Conservation (phyloP, 2,329 filamentous ascomycete species). For the Fusarium mexicanum region DNA sequence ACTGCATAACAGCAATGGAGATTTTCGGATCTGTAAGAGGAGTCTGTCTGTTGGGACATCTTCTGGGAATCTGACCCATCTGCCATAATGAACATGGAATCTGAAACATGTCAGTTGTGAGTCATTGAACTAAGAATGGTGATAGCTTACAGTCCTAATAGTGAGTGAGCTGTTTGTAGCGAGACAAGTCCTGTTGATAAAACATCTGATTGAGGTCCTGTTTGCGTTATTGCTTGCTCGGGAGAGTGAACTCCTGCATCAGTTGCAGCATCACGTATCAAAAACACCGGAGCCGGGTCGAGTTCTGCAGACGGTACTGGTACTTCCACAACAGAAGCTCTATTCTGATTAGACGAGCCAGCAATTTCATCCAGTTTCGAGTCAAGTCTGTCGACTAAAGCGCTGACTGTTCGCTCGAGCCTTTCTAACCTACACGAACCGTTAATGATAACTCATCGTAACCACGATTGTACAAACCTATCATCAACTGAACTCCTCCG, state of each 20-base stretch:
- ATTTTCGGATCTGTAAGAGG: conserved; percentile 4
- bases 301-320: not conserved
- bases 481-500: not conserved
- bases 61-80: conserved; percentile 42
- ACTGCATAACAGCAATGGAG: conserved; percentile 39
- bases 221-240: not conserved
- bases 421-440: conserved; percentile 14
- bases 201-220: conserved; percentile 16
- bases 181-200: conserved; percentile 37
- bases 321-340: not conserved
- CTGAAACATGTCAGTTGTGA: conserved; percentile 14
- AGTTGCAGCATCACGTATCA: conserved; percentile 43
- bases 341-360: not conserved
- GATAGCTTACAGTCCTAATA: conserved; percentile 34
- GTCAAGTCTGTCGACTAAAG: conserved; percentile 26
- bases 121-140: accelerated
- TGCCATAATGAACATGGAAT: conserved; percentile 41
- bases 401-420: conserved; percentile 14
- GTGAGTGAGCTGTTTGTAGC: conserved; percentile 20
- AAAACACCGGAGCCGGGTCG: conserved; percentile 37
- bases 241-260: conserved; percentile 38
- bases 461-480: not conserved
- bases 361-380: not conserved
- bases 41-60: conserved; percentile 16
- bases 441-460: not conserved